phyloP scores from a whole-genome alignment of 2,329 filamentous ascomycete species.

The Ophiostoma tasmaniense region DNA sequence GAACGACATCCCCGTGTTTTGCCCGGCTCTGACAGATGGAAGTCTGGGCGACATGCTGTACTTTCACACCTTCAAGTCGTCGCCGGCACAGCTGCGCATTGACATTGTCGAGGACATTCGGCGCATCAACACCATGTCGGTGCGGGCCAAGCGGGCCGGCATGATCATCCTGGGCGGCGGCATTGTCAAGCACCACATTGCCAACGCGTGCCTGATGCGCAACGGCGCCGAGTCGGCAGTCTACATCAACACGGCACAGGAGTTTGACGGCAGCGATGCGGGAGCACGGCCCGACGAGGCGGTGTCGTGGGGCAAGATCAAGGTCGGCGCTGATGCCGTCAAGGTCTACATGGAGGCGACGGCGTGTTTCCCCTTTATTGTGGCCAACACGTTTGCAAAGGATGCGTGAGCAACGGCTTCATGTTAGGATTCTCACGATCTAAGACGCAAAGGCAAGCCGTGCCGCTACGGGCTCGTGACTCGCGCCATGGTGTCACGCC shows the following conservation, averaged over 20 bases:
- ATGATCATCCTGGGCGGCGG: slow-evolving; percentile 96
- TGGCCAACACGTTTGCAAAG: slow-evolving; percentile 59
- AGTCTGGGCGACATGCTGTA: slow-evolving; percentile 97
- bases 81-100: slow-evolving; percentile 69
- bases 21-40: slow-evolving; percentile 89
- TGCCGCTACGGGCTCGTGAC: not conserved
- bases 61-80: slow-evolving; percentile 91
- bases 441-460: not conserved
- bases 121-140: slow-evolving; percentile 82
- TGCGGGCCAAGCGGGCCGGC: slow-evolving; percentile 76
- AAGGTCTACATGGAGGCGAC: slow-evolving; percentile 70
- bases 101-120: slow-evolving; percentile 94
- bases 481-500: not conserved
- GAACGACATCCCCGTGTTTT: slow-evolving; percentile 95
- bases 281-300: slow-evolving; percentile 93
- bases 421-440: not conserved
- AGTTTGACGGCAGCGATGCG: slow-evolving; percentile 95
- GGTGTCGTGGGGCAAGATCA: slow-evolving; percentile 98
- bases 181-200: slow-evolving; percentile 96
- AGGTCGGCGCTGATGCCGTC: slow-evolving; percentile 74
- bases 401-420: slow-evolving; percentile 25
- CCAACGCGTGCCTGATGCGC: slow-evolving; percentile 93
- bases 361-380: slow-evolving; percentile 57
- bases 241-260: slow-evolving; percentile 94
- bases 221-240: slow-evolving; percentile 96